Evolutionary conservation across 139 green algal species (phyloP), one percentile per base, ranked within the genome.

Genomic region (Picochlorum sp.): DNA sequence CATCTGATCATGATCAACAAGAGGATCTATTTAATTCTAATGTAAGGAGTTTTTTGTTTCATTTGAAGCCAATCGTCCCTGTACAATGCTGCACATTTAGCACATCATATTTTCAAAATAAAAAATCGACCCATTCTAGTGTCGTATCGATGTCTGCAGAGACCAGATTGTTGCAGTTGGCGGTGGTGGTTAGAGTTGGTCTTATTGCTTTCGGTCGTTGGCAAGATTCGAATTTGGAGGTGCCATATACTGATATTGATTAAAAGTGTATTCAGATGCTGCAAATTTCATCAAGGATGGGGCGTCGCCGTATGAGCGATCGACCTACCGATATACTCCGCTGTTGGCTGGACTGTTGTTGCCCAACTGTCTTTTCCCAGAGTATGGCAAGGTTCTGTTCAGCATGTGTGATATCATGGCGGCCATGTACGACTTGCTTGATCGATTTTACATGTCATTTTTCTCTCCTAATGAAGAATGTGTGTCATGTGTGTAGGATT

Each of bases 161-260:
- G n/a, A 54, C 18, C 47, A 21, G 47, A 21, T 51, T 77, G 54
- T 52, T 86, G 28, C 16, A 47, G 18, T 6, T 55, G 38, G 76
- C 63, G 6, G 41, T 71, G 16, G 67, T 74, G 1, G 24, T 90
- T 9, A 65, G 87, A 7, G 6, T 74, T 11, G 62, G 34, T 1
- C 59, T 93, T 47, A 68, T 91, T 2, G 30, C 59, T 1, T 88
- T 71, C 45, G 80, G 81, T 20, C 32, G 67, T n/a, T 79, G 78
- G 58, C 88, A 95, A 71, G 88, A 95, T 71, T 49, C 32, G 0
- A 15, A 77, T 6, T 50, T 82, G 3, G 6, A 70, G 0, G 85
- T 95, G 9, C 85, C 82, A 41, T 98, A 96, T 71, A 98, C 92
- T 0, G 90, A 96, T 60, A 87, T 96, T 11, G 90, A 96, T 67